Base-by-base conservation (phyloP, 495 filamentous ascomycete species). In the Penicillium steckii region DNA sequence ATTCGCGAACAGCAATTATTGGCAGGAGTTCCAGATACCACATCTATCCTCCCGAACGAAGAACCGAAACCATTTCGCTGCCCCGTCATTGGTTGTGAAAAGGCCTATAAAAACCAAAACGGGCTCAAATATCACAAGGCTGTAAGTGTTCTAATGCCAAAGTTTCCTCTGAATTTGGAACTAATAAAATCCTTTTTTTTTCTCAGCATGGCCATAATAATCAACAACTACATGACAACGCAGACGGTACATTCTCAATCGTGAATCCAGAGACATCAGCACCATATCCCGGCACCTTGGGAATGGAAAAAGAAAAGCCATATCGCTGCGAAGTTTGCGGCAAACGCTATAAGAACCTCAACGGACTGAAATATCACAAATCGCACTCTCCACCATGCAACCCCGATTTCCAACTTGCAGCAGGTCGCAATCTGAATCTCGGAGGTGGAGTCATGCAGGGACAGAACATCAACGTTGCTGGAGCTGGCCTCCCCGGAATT, bases 51-150 rank as follows among this genome's bases (percentile, higher is more conserved):
- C 45, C 76, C 77, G n/a, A 80, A 78, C 29, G 78, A 79, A 53
- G 91, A 97, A 59, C 87, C 90, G 55, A 99, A 97, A 73, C 94
- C 94, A 0, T 97, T 95, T 80, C 87, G 88, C 62, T 99, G 94
- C 67, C 94, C 95, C 8, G 94, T 99, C 37, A 95, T 97, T 61
- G 94, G 94, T 15, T 99, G 94, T 64, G 94, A 99, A 68, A 99
- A 99, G 77, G 94, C 94, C 12, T 99, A 99, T 70, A 99, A 99
- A 80, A 99, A 99, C 68, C 94, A 97, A 62, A 99, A 99, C 61
- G 94, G 94, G 26, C 77, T 99, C 26, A 97, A 97, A 79, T 95
- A 88, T 50, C 82, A 85, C 63, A 85, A 85, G 72, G 71, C 80
- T 66, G 85, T 88, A 78, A 71, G 84, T 77, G 6, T 42, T 25